Conservation (phyloP, 2,329 filamentous ascomycete species). For the Phialocephala sp. region DNA sequence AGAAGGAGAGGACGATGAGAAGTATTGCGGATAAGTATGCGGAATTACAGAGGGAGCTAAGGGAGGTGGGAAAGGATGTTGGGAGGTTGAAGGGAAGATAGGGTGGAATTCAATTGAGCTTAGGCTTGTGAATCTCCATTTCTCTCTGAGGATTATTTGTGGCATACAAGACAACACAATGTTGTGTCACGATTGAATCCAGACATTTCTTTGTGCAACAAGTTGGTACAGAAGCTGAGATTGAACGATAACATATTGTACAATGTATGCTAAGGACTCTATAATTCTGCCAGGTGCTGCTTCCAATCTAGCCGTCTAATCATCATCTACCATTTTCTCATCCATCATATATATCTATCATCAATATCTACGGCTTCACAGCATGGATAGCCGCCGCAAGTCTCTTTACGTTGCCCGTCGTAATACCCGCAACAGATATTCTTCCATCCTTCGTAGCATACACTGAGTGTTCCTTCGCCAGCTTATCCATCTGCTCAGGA, state of each 20-base stretch:
- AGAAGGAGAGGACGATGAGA: conserved; percentile 43
- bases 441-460: conserved; percentile 94
- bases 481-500: conserved; percentile 85
- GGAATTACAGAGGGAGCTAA: conserved; percentile 38
- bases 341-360: not conserved
- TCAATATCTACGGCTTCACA: conserved; percentile 59
- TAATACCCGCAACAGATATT: conserved; percentile 87
- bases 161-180: not conserved
- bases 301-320: conserved; percentile 7
- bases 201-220: not conserved
- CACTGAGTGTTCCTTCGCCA: conserved; percentile 95
- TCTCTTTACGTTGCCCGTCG: conserved; percentile 76
- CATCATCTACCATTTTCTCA: not conserved
- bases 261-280: not conserved
- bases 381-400: conserved; percentile 86
- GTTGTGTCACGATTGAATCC: not conserved
- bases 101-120: too few species aligned
- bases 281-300: not conserved
- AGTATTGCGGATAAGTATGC: conserved; percentile 43
- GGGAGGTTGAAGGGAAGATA: conserved; percentile 37
- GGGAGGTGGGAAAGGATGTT: conserved; percentile 42
- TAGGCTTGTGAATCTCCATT: not conserved
- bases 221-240: not conserved
- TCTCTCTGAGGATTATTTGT: not conserved
- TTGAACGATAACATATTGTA: conserved; percentile 4